Percentiles rank a stretch among this genome's conserved stretches.
phyloP scores from a whole-genome alignment of 495 filamentous ascomycete species.

The Hypoxylon rickii region DNA sequence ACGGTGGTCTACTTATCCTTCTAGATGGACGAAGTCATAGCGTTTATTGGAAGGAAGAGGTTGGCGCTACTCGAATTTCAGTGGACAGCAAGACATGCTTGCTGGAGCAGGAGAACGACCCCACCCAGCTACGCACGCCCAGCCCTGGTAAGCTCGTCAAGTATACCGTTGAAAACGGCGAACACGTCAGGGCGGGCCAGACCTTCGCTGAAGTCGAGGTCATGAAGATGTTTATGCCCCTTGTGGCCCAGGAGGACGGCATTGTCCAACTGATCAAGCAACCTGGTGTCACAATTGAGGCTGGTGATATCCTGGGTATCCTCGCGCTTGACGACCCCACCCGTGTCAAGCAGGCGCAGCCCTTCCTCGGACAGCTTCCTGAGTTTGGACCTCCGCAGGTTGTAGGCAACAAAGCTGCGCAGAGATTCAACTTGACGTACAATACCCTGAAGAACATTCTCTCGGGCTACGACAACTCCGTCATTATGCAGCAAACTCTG shows the following conservation, averaged over 20 bases:
- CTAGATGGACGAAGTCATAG: slow-evolving; percentile 92
- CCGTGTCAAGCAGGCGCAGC: slow-evolving; percentile 93
- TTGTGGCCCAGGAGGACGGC: slow-evolving; percentile 95
- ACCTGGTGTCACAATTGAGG: slow-evolving; percentile 95
- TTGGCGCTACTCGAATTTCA: slow-evolving; percentile 90
- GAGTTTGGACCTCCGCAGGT: slow-evolving; percentile 84
- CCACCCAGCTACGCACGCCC: slow-evolving; percentile 92
- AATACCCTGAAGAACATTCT: slow-evolving; percentile 87
- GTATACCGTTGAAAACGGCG: slow-evolving; percentile 95
- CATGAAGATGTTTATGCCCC: slow-evolving; percentile 99
- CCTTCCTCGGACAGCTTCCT: slow-evolving; percentile 92
- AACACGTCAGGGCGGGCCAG: slow-evolving; percentile 91
- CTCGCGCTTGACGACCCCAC: slow-evolving; percentile 94
- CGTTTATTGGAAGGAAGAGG: slow-evolving; percentile 99
- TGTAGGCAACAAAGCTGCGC: slow-evolving; percentile 88
- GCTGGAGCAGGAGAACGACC: slow-evolving; percentile 98
- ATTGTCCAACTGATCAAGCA: slow-evolving; percentile 99
- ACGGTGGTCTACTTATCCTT: slow-evolving; percentile 92
- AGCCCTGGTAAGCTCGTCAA: slow-evolving; percentile 98
- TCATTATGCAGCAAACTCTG: slow-evolving; percentile 87
- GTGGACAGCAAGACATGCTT: slow-evolving; percentile 98
- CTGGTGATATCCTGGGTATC: slow-evolving; percentile 98
- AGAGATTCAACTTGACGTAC: slow-evolving; percentile 77
- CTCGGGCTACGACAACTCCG: slow-evolving; percentile 93
- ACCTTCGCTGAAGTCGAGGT: slow-evolving; percentile 97